Base-by-base conservation (phyloP, 2,329 filamentous ascomycete species). In the Diaporthe nobilis region DNA sequence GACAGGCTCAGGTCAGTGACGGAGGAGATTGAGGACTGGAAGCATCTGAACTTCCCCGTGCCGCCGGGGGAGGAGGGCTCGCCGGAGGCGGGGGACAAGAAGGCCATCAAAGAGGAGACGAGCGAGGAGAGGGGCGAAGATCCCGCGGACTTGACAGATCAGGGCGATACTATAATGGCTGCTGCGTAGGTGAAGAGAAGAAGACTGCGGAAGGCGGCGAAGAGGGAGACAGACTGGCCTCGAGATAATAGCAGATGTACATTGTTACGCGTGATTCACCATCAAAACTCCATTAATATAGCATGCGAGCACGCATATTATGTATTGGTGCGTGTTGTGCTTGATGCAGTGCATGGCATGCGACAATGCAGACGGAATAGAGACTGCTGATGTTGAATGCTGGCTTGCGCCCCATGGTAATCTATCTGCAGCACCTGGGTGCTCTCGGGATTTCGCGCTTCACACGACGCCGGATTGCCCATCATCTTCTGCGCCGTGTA, bases 21-120 rank as follows among this genome's bases (percentile, higher is more conserved):
- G 17, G 97, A 98, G 84, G 97, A 99, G 86, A 90, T 97, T 79
- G 95, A 97, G 85, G 95, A 97, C 82, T 98, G 95, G 95, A 97
- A 96, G 81, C 93, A 96, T 82, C 86, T 97, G 42, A 94, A 94
- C 82, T 96, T 95, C 78, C 86, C 90, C 0, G 81, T 84, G 51
- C 83, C 85, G 20, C 81, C 86, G 0, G 87, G 87, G 75, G 82
- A 81, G 49, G 76, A 77, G 49, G 76, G 76, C 13, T 49, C 63
- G 34, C 71, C 75, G 1, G 74, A 65, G 77, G 81, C 75, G 15
- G 78, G 83, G 9, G 79, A 84, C 47, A 80, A 83, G 61, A 81
- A 83, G 73, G 81, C 81, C 61, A 58, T 73, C 34, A 82, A 81
- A 71, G 81, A 83, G 65, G 70, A 55, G 31, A 81, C 81, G 60